A percentile compares a stretch with the other conserved stretches of the same genome.
Conservation (phyloP, 2,329 filamentous ascomycete species). For the Aspergillus ruber region DNA sequence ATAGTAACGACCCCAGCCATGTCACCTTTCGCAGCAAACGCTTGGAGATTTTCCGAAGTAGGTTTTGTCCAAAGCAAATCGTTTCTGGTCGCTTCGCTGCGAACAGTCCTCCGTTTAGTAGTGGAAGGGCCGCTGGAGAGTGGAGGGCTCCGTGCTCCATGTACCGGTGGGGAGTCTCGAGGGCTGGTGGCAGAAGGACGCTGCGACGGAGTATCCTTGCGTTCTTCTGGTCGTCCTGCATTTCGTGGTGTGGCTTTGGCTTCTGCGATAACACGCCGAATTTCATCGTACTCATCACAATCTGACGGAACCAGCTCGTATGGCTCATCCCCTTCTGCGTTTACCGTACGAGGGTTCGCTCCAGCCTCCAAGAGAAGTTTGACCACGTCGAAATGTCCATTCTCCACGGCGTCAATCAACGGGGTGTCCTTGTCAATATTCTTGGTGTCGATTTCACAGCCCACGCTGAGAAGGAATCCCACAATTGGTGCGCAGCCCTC, state of each 20-base stretch:
- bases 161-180: slow-evolving; percentile 37
- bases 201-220: slow-evolving; percentile 36
- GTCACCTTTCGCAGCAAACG: slow-evolving; percentile 46
- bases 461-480: slow-evolving; percentile 73
- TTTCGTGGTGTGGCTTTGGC: slow-evolving; percentile 52
- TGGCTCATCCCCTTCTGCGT: slow-evolving; percentile 87
- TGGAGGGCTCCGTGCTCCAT: slow-evolving; percentile 36
- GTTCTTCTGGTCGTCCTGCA: slow-evolving; percentile 39
- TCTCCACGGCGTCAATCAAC: slow-evolving; percentile 91
- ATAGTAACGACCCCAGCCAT: slow-evolving; percentile 45
- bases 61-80: slow-evolving; percentile 46
- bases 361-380: slow-evolving; percentile 76
- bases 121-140: slow-evolving; percentile 18
- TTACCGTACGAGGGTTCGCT: slow-evolving; percentile 84
- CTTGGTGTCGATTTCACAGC: slow-evolving; percentile 76
- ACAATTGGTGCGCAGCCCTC: slow-evolving; percentile 84
- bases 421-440: slow-evolving; percentile 82
- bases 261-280: slow-evolving; percentile 62
- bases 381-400: slow-evolving; percentile 84
- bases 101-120: slow-evolving; percentile 39
- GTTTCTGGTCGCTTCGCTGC: slow-evolving; percentile 46
- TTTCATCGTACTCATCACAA: slow-evolving; percentile 70
- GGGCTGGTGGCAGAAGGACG: slow-evolving; percentile 41
- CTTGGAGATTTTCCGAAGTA: slow-evolving; percentile 44
- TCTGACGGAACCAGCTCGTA: slow-evolving; percentile 74